These are phyloP conservation scores for Coemansia erecta DNA, from an alignment of 192 early-diverging fungal species.

Conservation along the genomic window DNA sequence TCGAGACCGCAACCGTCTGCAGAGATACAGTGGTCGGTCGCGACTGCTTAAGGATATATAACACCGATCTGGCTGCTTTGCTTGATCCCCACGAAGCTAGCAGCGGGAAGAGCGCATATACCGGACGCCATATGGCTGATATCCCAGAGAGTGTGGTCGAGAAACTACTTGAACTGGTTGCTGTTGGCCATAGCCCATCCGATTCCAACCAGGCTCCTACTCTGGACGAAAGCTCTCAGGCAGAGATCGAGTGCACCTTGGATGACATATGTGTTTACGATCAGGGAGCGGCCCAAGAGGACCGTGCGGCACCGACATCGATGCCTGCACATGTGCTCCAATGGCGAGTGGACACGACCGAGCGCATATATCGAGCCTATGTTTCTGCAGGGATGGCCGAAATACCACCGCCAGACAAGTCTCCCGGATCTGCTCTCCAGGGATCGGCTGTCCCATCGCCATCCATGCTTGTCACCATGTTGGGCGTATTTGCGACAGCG, in stretches of 20 bases:
- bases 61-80: conserved; percentile 21
- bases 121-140: not conserved
- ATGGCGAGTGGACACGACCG: conserved; percentile 38
- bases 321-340: not conserved
- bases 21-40: conserved; percentile 29
- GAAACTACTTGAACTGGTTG: conserved; percentile 11
- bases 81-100: conserved; percentile 16
- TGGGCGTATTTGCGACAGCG: conserved; percentile 17
- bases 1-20: conserved; percentile 10
- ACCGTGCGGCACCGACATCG: not conserved
- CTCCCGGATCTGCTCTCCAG: conserved; percentile 19
- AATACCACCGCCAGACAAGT: conserved; percentile 30
- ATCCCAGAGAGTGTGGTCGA: conserved; percentile 13
- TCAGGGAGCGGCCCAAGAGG: not conserved
- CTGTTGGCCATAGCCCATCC: conserved; percentile 26
- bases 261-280: not conserved
- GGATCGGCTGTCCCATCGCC: conserved; percentile 36
- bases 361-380: conserved; percentile 40
- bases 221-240: not conserved
- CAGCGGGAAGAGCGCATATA: not conserved
- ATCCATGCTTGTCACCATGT: conserved; percentile 17
- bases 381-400: conserved; percentile 36
- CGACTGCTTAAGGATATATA: conserved; percentile 27
- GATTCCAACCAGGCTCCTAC: conserved; percentile 2
- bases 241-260: not conserved